Conservation (phyloP, 2,329 filamentous ascomycete species). For the Amauroascus niger region DNA sequence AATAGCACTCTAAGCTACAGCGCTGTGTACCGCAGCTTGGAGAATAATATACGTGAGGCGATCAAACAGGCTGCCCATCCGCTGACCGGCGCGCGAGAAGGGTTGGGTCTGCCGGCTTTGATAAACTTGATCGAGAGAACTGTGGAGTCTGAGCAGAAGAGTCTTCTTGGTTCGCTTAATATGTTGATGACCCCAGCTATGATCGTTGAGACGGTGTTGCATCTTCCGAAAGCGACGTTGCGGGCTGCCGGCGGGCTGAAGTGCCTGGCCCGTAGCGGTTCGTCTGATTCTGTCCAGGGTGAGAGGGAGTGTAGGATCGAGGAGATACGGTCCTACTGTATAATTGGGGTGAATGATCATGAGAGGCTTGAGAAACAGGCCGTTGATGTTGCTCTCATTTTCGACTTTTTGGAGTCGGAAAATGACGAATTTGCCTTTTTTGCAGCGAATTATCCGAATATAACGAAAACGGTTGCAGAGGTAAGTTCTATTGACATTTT, state of each 20-base stretch:
- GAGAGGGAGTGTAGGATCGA: constrained; percentile 36
- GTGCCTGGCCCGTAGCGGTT: constrained; percentile 28
- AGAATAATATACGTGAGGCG: constrained; percentile 13
- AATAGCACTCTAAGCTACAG: constrained; percentile 41
- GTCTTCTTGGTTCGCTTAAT: neutral
- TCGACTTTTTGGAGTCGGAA: constrained; percentile 24
- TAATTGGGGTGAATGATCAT: constrained; percentile 45
- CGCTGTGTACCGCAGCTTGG: constrained; percentile 37
- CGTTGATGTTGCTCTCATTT: constrained; percentile 36
- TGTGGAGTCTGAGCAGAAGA: neutral
- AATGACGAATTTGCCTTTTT: constrained; percentile 24
- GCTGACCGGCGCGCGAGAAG: neutral
- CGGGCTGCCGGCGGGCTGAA: constrained; percentile 36
- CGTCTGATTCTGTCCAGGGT: constrained; percentile 22
- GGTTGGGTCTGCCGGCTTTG: neutral
- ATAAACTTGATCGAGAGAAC: neutral
- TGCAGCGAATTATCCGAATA: constrained; percentile 32
- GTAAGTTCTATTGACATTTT: constrained; percentile 23
- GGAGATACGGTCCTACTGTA: constrained; percentile 37
- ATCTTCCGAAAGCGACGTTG: constrained; percentile 39
- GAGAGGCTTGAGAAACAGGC: constrained; percentile 44
- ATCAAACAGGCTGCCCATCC: neutral
- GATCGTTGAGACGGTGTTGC: constrained; percentile 23
- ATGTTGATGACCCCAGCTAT: too few relatives aligned
- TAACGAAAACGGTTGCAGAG: constrained; percentile 33